phyloP scores from a whole-genome alignment of 805 yeast genomes.

The Tetrapisispora pingtungensis region DNA sequence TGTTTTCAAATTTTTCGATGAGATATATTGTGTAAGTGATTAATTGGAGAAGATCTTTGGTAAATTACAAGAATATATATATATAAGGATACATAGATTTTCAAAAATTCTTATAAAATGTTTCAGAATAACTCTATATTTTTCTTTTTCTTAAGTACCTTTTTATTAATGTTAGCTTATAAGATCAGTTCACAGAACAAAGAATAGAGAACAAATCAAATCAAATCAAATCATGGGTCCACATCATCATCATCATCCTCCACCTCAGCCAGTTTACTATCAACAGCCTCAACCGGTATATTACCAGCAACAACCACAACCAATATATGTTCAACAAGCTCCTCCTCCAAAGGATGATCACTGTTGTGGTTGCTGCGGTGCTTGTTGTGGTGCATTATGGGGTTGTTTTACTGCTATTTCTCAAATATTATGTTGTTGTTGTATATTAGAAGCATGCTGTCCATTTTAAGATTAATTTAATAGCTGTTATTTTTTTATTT shows the following conservation, averaged over 20 bases:
- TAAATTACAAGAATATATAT: no score
- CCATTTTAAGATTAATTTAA: background rate
- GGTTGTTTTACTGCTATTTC: slow-evolving; percentile 4
- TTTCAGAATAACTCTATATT: no score
- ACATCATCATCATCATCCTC: slow-evolving; percentile 6
- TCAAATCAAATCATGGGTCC: background rate
- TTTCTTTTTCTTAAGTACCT: no score
- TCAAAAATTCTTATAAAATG: no score
- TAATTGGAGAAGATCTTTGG: no score
- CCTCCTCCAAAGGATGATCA: slow-evolving; percentile 13
- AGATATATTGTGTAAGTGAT: no score
- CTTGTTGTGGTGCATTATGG: slow-evolving; percentile 11
- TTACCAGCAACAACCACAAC: slow-evolving; percentile 24
- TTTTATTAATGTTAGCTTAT: no score
- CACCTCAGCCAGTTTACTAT: slow-evolving; percentile 4
- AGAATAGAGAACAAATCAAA: background rate
- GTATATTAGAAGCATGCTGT: slow-evolving; percentile 21
- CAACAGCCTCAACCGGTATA: slow-evolving; percentile 20
- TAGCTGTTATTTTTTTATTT: no score
- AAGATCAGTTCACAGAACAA: background rate
- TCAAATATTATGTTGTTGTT: slow-evolving; percentile 18
- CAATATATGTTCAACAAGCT: slow-evolving; percentile 19
- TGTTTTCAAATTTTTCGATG: no score
- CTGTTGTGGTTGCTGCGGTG: slow-evolving; percentile 18
- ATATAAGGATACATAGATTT: no score